Conservation (phyloP, 164 flowering plant species). For the Liriodendron chinense region DNA sequence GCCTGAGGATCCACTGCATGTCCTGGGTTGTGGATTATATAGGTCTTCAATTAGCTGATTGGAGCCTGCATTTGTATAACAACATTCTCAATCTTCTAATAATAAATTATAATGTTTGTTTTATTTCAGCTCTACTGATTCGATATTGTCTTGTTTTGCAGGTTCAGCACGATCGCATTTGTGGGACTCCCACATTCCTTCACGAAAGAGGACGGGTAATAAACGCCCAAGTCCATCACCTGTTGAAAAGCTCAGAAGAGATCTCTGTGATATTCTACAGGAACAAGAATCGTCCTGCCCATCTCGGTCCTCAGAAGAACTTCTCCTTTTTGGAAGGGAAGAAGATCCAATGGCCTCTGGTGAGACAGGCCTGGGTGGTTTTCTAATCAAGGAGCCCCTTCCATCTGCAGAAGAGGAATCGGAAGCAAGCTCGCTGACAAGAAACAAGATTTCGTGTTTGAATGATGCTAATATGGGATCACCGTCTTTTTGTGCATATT, state of each 20-base stretch:
- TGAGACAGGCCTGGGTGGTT: slow-evolving; percentile 19
- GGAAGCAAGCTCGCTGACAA: slow-evolving; percentile 6
- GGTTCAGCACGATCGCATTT: slow-evolving; percentile 12
- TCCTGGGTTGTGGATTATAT: too few species aligned
- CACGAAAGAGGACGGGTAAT: slow-evolving; percentile 16
- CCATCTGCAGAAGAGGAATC: slow-evolving; percentile 11
- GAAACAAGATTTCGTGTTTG: background rate
- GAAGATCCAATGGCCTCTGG: slow-evolving; percentile 8
- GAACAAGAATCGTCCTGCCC: slow-evolving; percentile 11
- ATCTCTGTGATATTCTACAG: slow-evolving; percentile 16
- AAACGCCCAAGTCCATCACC: slow-evolving; percentile 10
- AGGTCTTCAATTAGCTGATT: background rate
- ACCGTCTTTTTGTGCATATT: background rate
- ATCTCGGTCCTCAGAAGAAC: slow-evolving; percentile 18
- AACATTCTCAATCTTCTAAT: too few species aligned
- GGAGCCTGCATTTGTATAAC: background rate
- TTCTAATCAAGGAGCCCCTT: slow-evolving; percentile 19
- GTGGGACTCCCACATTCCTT: slow-evolving; percentile 19
- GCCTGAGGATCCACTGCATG: too few species aligned
- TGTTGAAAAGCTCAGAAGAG: slow-evolving; percentile 27
- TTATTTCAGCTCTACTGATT: background rate
- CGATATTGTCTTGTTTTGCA: background rate
- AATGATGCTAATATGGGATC: background rate
- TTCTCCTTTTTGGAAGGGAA: slow-evolving; percentile 16
- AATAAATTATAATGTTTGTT: too few species aligned